These are phyloP conservation scores for Porodaedalea pini DNA, from an alignment of 1,284 basidiomycete species.

Conservation along the genomic window DNA sequence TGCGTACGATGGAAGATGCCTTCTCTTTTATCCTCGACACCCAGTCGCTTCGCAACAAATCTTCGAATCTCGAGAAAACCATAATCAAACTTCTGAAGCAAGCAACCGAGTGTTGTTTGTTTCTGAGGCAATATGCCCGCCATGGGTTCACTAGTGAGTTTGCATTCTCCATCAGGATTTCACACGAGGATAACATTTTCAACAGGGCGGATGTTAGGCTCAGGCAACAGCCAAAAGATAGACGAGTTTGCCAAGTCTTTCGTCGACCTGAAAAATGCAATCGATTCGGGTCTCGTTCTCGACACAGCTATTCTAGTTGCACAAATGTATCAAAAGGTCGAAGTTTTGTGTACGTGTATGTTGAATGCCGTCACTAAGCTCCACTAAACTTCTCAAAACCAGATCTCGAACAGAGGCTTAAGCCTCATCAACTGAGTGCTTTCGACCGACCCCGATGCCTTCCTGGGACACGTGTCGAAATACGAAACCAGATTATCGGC, in stretches of 20 bases:
- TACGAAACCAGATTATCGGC: background rate
- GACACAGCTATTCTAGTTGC: background rate
- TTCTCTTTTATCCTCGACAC: conserved; percentile 10
- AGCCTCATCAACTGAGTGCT: background rate
- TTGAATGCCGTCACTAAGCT: too few relatives aligned
- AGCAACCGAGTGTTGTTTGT: conserved; percentile 14
- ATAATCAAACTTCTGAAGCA: conserved; percentile 4
- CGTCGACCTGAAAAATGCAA: background rate
- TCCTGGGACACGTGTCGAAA: conserved; percentile 5
- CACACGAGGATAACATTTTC: background rate
- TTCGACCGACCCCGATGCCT: conserved; percentile 8
- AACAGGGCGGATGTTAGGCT: background rate
- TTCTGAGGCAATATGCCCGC: conserved; percentile 14
- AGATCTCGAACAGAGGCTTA: background rate
- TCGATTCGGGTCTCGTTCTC: background rate
- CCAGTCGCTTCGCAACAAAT: conserved; percentile 2
- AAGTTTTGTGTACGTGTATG: background rate
- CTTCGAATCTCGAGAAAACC: background rate
- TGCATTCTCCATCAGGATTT: background rate
- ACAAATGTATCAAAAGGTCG: background rate
- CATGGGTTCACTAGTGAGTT: conserved; percentile 16
- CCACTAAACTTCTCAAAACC: background rate
- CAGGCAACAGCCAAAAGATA: background rate
- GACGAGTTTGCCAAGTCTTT: background rate
- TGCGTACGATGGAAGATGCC: conserved; percentile 11